Conservation (phyloP, 208 protist species). For the Novymonas esmeraldas region DNA sequence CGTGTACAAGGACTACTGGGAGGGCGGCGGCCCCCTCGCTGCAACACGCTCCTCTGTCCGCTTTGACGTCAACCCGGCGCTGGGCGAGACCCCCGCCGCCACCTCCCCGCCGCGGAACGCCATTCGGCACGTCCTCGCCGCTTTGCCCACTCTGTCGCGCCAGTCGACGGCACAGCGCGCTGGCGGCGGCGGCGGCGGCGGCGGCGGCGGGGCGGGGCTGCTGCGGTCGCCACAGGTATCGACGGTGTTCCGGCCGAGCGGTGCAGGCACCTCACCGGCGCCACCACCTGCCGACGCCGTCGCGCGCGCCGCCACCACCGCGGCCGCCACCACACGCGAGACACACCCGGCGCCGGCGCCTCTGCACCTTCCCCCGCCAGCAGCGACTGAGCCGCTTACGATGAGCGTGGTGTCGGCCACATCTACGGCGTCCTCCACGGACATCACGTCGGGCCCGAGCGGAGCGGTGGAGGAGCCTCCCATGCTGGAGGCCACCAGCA, state of each 20-base stretch:
- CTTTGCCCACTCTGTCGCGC: constrained; percentile 6
- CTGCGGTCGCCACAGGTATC: too few species aligned
- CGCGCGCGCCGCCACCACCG: not conserved
- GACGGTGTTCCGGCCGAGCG: too few species aligned
- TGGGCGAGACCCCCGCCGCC: constrained; percentile 1
- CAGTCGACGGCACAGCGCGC: constrained; percentile 3
- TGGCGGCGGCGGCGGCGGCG: too few species aligned
- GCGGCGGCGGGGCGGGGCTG: too few species aligned
- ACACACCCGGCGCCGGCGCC: not conserved
- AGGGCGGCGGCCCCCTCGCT: not conserved
- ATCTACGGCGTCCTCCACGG: not conserved
- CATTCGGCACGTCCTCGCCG: constrained; percentile 18
- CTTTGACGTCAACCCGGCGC: constrained; percentile 1
- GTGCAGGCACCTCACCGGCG: constrained; percentile 8
- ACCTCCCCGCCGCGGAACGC: constrained; percentile 18
- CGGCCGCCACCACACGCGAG: not conserved
- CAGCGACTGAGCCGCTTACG: constrained; percentile 3
- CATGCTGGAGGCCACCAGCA: constrained; percentile 27
- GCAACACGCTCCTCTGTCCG: not conserved
- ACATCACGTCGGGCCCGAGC: not conserved
- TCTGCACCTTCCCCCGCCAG: not conserved
- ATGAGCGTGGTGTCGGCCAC: constrained; percentile 14
- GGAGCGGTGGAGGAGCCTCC: constrained; percentile 25
- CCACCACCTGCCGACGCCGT: too few species aligned
- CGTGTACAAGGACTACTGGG: constrained; percentile 65